Percentiles rank a stretch among this genome's conserved stretches.
Conservation (phyloP, 1,284 basidiomycete genomes). For the Sanguinoderma infundibulare region DNA sequence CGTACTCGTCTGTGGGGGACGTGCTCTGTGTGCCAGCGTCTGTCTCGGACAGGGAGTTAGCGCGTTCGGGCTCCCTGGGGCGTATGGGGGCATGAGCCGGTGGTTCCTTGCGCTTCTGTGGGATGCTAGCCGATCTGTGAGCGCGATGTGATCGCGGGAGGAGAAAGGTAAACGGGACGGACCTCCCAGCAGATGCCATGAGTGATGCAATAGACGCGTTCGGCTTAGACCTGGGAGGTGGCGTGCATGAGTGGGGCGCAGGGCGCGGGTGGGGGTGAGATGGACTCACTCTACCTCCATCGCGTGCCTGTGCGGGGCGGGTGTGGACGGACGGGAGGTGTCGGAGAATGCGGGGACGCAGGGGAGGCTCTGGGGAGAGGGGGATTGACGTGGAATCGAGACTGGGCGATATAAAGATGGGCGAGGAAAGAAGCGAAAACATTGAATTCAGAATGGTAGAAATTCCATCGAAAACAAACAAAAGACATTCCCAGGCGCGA, state of each 20-base stretch:
- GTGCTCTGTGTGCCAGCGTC: constrained; percentile 25
- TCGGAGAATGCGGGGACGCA: constrained; percentile 15
- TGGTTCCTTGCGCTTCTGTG: constrained; percentile 50
- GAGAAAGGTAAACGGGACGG: constrained; percentile 7
- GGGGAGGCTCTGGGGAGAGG: constrained; percentile 25
- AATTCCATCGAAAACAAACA: constrained; percentile 41
- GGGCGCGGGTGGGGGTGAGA: not conserved
- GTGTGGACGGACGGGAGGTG: constrained; percentile 2
- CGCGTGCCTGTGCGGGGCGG: not conserved
- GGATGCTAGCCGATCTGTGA: constrained; percentile 25
- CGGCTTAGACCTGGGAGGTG: constrained; percentile 7
- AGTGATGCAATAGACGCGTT: constrained; percentile 23
- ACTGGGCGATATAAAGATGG: constrained; percentile 35
- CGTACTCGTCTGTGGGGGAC: constrained; percentile 48
- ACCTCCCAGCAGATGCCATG: constrained; percentile 30
- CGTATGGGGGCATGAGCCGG: constrained; percentile 30
- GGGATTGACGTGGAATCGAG: constrained; percentile 33
- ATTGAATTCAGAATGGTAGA: constrained; percentile 38
- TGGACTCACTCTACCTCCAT: constrained; percentile 30
- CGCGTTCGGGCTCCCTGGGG: constrained; percentile 17
- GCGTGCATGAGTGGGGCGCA: not conserved
- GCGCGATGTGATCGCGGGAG: constrained; percentile 4
- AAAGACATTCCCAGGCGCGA: constrained; percentile 37
- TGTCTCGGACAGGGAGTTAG: constrained; percentile 24
- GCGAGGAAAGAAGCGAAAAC: constrained; percentile 38